Evolutionary conservation across 1,284 basidiomycete species (phyloP).

Genomic region (Tylopilus sp.): DNA sequence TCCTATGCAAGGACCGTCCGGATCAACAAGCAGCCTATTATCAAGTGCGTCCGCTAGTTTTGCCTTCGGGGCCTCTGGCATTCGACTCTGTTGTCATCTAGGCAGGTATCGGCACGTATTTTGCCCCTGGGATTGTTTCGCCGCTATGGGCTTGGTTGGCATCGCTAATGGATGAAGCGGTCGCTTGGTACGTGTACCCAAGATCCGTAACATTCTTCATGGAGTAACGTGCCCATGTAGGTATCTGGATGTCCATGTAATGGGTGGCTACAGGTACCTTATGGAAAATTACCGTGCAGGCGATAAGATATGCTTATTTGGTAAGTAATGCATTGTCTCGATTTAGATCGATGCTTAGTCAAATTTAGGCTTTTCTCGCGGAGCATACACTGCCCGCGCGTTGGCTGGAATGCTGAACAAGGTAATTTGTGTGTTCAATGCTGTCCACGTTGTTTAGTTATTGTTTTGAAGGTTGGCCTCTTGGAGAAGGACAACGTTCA

Average conservation of each 20-base stretch:
- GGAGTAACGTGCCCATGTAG: constrained; percentile 27
- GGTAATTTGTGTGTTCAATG: constrained; percentile 25
- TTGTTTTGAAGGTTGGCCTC: constrained; percentile 47
- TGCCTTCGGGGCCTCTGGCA: neutral
- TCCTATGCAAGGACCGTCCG: constrained; percentile 55
- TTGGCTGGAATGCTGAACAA: constrained; percentile 62
- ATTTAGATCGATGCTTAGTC: constrained; percentile 1
- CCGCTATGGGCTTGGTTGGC: constrained; percentile 49
- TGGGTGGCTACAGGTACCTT: constrained; percentile 61
- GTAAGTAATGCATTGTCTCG: constrained; percentile 30
- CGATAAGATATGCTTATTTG: constrained; percentile 63
- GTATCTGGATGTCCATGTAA: constrained; percentile 61
- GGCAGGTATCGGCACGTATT: constrained; percentile 64
- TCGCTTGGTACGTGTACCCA: constrained; percentile 50
- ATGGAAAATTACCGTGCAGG: constrained; percentile 61
- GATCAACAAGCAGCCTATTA: constrained; percentile 64
- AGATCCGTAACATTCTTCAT: neutral
- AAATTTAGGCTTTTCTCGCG: constrained; percentile 62
- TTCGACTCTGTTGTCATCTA: constrained; percentile 22
- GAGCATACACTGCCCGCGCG: constrained; percentile 73
- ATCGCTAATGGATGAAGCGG: constrained; percentile 51
- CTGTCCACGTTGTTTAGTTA: neutral
- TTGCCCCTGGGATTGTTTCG: constrained; percentile 50
- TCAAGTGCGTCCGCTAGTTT: constrained; percentile 42
- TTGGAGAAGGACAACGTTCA: constrained; percentile 55